Conservation (phyloP, 2,329 filamentous ascomycete species). For the Apiospora malaysiana region DNA sequence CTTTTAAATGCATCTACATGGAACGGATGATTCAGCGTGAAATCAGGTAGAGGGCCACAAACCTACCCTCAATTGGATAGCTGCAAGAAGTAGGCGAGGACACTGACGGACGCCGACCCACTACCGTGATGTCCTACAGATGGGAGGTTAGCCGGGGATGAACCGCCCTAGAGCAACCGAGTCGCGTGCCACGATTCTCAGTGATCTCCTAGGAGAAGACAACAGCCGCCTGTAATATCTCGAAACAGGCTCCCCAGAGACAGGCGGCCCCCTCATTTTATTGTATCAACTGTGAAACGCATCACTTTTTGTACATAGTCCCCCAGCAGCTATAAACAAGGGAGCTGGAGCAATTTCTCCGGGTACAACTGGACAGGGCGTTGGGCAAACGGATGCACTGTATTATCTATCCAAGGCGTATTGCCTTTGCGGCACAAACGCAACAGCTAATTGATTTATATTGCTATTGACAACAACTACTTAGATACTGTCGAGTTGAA, state of each 20-base stretch:
- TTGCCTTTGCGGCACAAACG: constrained; percentile 4
- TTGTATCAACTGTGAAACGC: constrained; percentile 6
- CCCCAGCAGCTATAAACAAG: constrained; percentile 9
- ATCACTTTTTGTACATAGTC: constrained; percentile 16
- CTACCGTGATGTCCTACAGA: neutral
- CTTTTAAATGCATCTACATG: constrained; percentile 36
- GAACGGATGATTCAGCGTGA: constrained; percentile 19
- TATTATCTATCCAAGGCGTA: constrained; percentile 6
- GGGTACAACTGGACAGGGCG: constrained; percentile 18
- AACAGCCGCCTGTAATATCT: neutral
- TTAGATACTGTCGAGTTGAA: no score
- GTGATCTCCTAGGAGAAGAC: neutral
- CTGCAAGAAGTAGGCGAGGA: neutral
- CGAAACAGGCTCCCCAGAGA: constrained; percentile 9
- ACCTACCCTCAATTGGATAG: constrained; percentile 17
- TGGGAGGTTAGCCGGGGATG: neutral
- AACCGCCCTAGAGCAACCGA: neutral
- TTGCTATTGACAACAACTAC: neutral
- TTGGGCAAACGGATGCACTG: constrained; percentile 16
- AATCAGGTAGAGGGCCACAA: constrained; percentile 9
- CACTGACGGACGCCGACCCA: neutral
- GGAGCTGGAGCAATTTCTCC: constrained; percentile 9
- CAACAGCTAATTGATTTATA: constrained; percentile 25
- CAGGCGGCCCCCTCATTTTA: neutral
- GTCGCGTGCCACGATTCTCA: neutral